Evolutionary conservation across 148 eudicot genomes (phyloP), one percentile per base, ranked within the genome.

Genomic region (Arctostaphylos glauca): DNA sequence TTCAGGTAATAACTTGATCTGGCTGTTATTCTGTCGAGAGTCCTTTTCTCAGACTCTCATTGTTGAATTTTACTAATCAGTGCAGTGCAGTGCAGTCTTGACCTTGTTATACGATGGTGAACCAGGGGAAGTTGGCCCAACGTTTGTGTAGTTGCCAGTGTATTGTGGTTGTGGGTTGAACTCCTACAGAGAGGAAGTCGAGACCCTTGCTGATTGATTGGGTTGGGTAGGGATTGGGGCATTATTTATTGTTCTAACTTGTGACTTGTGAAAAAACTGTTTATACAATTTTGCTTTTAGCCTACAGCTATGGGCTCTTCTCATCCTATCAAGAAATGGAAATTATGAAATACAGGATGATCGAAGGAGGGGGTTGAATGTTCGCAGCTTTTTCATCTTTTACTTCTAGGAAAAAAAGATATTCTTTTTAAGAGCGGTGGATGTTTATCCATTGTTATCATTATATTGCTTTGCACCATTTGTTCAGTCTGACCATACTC

Each of bases 1-100:
- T 82, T 83, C 97, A 88, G 97, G 99, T 96, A 66, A 87, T 84
- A 50, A 53, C 60, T 21, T 10, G 44, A 6, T 78, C 16, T 58
- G 43, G 5, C 52, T 13, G 62, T 79, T 47, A 48, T 53, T 60
- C 25, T 55, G 21, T 83, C 31, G 53, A 12, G 74, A 52, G 55
- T 66, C 71, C 18, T 66, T 9, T 7, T 31, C 44, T n/a, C n/a
- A n/a, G n/a, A n/a, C n/a, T n/a, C n/a, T 66, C 4, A 14, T 66
- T 9, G 56, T 38, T 8, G 53, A 67, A 14, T 47, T 18, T 71
- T 76, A 31, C 43, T 47, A 38, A 43, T 47, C n/a, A 64, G 43
- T 19, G 16, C 43, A 13, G 43, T 19, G 16, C 43, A 13, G 7
- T 46, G 8, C 49, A 75, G 19, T 23, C 50, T 58, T 18, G 71